phyloP scores from a whole-genome alignment of 305 asterid genomes.

The Ajuga reptans region DNA sequence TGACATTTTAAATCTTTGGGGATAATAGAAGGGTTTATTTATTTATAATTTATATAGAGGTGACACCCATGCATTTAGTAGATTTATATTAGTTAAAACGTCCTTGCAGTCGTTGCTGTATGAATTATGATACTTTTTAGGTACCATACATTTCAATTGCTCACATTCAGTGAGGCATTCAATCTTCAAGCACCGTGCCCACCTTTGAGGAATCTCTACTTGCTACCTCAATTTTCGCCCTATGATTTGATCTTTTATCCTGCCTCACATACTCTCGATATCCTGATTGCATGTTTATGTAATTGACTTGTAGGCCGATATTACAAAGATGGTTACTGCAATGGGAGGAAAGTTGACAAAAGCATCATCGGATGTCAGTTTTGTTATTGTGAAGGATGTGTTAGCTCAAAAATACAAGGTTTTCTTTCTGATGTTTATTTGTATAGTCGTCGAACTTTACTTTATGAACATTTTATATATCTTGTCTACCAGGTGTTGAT shows the following conservation, averaged over 20 bases:
- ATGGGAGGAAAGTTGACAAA: conserved; percentile 82
- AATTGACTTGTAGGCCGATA: conserved; percentile 50
- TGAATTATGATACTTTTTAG: background rate
- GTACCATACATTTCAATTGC: background rate
- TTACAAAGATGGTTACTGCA: conserved; percentile 63
- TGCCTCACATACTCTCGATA: conserved; percentile 5
- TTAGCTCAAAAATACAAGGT: conserved; percentile 83
- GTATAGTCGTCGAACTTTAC: conserved; percentile 5
- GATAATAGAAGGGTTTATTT: background rate
- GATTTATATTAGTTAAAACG: background rate
- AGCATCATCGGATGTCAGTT: conserved; percentile 75
- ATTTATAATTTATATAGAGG: background rate
- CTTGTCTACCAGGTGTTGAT: conserved; percentile 9
- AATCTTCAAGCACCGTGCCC: no score
- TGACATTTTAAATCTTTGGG: background rate
- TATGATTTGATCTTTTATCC: background rate
- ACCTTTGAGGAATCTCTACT: no score
- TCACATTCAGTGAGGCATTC: background rate
- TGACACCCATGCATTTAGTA: background rate
- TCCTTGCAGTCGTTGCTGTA: background rate
- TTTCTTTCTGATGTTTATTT: conserved; percentile 15
- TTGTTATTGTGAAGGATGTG: conserved; percentile 87
- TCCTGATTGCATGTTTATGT: conserved; percentile 20
- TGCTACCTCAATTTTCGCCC: background rate
- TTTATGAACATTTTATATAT: background rate